Percentiles rank a stretch among this genome's conserved stretches.
Evolutionary conservation across 345 rosid species (phyloP).

Genomic region (Erodium maritimum): DNA sequence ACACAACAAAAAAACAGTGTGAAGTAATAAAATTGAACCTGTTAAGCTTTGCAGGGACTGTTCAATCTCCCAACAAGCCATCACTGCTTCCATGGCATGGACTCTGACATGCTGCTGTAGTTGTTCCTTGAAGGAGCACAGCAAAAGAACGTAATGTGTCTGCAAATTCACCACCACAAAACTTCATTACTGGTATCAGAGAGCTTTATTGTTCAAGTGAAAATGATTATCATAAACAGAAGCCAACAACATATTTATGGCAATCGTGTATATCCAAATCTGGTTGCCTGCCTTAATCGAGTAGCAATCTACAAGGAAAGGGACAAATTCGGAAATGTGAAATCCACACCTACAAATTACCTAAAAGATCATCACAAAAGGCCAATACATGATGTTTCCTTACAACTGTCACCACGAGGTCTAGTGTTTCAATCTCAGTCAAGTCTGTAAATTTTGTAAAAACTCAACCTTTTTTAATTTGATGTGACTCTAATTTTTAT

Average conservation of each 20-base stretch:
- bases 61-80: slow-evolving; percentile 78
- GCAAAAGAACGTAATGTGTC: slow-evolving; percentile 61
- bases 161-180: slow-evolving; percentile 12
- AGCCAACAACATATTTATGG: background rate
- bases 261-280: too few relatives aligned
- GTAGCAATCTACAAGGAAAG: too few relatives aligned
- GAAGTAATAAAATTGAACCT: slow-evolving; percentile 29
- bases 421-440: too few relatives aligned
- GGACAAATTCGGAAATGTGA: background rate
- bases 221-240: too few relatives aligned
- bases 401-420: too few relatives aligned
- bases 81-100: slow-evolving; percentile 83
- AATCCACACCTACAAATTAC: background rate
- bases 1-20: too few relatives aligned
- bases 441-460: too few relatives aligned
- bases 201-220: too few relatives aligned
- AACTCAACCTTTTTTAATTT: too few relatives aligned
- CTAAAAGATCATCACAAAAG: background rate
- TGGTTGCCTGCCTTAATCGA: too few relatives aligned
- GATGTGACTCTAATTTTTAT: too few relatives aligned
- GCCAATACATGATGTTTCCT: background rate
- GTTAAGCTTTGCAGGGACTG: slow-evolving; percentile 61
- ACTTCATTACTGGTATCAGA: too few relatives aligned
- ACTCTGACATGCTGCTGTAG: slow-evolving; percentile 74
- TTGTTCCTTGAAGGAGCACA: slow-evolving; percentile 69